phyloP scores from a whole-genome alignment of 805 yeast genomes.

The Candida peoriensis region DNA sequence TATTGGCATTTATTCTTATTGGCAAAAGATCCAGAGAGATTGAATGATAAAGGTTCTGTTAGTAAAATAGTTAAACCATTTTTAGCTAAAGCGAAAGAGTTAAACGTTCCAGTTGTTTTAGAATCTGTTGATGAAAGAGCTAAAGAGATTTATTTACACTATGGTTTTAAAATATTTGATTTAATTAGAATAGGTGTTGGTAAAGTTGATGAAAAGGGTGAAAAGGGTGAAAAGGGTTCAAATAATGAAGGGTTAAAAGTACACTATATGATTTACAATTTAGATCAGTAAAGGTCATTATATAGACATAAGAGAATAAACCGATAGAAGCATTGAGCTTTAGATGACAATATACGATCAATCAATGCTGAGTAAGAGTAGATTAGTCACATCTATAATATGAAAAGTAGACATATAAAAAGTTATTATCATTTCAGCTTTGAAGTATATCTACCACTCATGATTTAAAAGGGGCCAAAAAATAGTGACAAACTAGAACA shows the following conservation, averaged over 20 bases:
- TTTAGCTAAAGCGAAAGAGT: constrained; percentile 4
- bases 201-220: constrained; percentile 3
- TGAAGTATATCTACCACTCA: too few species aligned
- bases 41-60: constrained; percentile 7
- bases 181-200: constrained; percentile 6
- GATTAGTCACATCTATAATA: too few species aligned
- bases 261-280: constrained; percentile 15
- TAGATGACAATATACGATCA: too few species aligned
- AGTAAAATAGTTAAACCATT: constrained; percentile 10
- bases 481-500: too few species aligned
- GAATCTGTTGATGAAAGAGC: constrained; percentile 13
- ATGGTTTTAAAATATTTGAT: constrained; percentile 7
- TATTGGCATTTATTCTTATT: constrained; percentile 9
- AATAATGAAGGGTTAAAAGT: constrained; percentile 10
- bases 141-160: constrained; percentile 9
- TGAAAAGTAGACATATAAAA: too few species aligned
- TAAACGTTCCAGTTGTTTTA: constrained; percentile 9
- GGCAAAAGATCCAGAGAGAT: constrained; percentile 8
- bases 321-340: not conserved
- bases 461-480: too few species aligned
- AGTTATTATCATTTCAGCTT: too few species aligned
- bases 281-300: too few species aligned
- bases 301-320: too few species aligned
- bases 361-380: too few species aligned
- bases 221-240: constrained; percentile 6